These are phyloP conservation scores for Elongisporangium undulatum DNA, from an alignment of 352 stramenopile genomes.

Conservation along the genomic window DNA sequence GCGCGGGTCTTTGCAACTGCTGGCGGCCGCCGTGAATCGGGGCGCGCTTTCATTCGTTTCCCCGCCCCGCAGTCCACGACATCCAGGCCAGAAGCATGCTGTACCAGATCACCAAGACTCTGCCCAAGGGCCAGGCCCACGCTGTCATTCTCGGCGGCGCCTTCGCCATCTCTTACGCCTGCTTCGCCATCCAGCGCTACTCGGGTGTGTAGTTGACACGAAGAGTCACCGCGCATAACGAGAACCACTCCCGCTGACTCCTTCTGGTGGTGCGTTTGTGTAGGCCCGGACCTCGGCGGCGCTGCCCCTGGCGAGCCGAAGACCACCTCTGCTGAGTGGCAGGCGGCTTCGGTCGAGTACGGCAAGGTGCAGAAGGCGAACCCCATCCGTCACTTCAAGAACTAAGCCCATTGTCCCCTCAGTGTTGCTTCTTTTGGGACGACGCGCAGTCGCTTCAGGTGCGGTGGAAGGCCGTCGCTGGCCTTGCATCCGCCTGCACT, in stretches of 20 bases:
- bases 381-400: conserved; percentile 78
- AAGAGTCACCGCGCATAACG: background rate
- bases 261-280: conserved; percentile 1
- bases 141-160: conserved; percentile 33
- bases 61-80: conserved; percentile 17
- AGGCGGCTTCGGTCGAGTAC: conserved; percentile 72
- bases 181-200: conserved; percentile 57
- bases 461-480: background rate
- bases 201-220: conserved; percentile 30
- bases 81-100: conserved; percentile 33
- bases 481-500: background rate
- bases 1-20: conserved; percentile 50
- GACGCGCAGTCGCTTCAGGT: background rate
- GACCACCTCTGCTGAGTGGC: conserved; percentile 76
- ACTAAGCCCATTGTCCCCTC: conserved; percentile 29
- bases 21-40: conserved; percentile 14
- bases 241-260: background rate
- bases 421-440: background rate
- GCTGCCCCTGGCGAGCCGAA: conserved; percentile 41
- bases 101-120: conserved; percentile 61
- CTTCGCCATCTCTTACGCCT: conserved; percentile 34
- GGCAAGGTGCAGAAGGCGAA: conserved; percentile 78
- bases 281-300: conserved; percentile 65
- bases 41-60: conserved; percentile 18
- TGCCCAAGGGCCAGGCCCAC: conserved; percentile 59